A percentile compares a stretch with the other conserved stretches of the same genome.
Conservation (phyloP, 441 rosid genomes). For the Populus hybrid region DNA sequence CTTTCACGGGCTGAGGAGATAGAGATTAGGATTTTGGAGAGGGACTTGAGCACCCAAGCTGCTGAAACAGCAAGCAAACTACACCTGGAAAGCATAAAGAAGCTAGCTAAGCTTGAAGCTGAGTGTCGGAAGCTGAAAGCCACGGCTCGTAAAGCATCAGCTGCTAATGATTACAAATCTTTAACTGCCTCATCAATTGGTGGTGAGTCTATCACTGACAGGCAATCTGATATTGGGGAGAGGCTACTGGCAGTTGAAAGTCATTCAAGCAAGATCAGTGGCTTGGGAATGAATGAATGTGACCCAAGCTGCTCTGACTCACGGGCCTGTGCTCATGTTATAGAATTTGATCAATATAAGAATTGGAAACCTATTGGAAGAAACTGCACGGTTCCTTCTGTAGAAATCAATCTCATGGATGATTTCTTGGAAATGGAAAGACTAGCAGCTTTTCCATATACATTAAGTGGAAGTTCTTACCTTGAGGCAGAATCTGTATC, state of each 20-base stretch:
- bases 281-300: conserved; percentile 15
- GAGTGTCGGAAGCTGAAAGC: conserved; percentile 72
- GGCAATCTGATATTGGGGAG: conserved; percentile 62
- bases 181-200: conserved; percentile 41
- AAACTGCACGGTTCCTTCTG: conserved; percentile 42
- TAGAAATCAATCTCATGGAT: conserved; percentile 73
- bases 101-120: conserved; percentile 71
- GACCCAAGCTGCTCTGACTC: conserved; percentile 33
- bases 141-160: conserved; percentile 42
- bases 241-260: conserved; percentile 47
- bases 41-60: conserved; percentile 70
- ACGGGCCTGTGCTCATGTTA: conserved; percentile 26
- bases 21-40: conserved; percentile 57
- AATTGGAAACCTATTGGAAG: conserved; percentile 34
- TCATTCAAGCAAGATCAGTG: conserved; percentile 28
- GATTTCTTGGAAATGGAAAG: conserved; percentile 97
- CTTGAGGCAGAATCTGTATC: conserved; percentile 26
- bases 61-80: conserved; percentile 95
- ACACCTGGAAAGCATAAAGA: conserved; percentile 71
- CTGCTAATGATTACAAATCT: conserved; percentile 31
- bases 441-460: conserved; percentile 56
- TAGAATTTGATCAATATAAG: conserved; percentile 33
- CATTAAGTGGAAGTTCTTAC: conserved; percentile 37
- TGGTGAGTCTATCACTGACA: conserved; percentile 56
- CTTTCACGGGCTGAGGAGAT: conserved; percentile 57